phyloP scores from a whole-genome alignment of 2,329 filamentous ascomycete genomes.

The Botrytis cinerea region DNA sequence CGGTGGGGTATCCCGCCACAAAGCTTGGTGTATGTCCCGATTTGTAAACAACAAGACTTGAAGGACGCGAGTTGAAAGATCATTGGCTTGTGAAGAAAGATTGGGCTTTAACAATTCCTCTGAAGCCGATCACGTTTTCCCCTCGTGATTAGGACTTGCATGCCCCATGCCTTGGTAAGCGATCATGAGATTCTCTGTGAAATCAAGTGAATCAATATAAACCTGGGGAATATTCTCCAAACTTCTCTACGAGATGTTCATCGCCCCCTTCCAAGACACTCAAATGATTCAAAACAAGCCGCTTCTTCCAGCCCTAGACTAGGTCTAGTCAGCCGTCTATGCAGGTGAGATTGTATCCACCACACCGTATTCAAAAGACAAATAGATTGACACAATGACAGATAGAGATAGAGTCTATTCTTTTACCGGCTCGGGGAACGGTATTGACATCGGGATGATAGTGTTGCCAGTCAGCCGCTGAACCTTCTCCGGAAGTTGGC shows the following conservation, averaged over 20 bases:
- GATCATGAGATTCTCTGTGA: background rate
- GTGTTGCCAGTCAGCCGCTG: background rate
- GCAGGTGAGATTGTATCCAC: conserved; percentile 20
- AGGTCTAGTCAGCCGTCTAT: conserved; percentile 16
- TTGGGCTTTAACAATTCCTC: background rate
- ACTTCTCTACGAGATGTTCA: background rate
- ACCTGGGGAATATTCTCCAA: background rate
- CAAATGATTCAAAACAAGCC: background rate
- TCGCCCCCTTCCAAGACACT: background rate
- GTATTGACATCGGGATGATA: background rate
- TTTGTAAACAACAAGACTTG: background rate
- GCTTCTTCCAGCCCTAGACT: background rate
- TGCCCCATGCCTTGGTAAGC: background rate
- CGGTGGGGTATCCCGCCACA: conserved; percentile 20
- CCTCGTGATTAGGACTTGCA: background rate
- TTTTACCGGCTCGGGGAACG: background rate
- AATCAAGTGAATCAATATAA: background rate
- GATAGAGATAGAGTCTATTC: background rate
- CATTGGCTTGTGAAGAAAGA: background rate
- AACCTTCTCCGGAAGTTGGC: background rate
- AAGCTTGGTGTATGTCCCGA: background rate
- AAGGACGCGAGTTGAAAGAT: background rate
- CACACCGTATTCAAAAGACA: background rate
- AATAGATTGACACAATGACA: background rate
- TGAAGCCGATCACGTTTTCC: background rate